Evolutionary conservation across 2,329 filamentous ascomycete genomes (phyloP), one percentile per base, ranked within the genome.

Genomic region (Exophiala oligosperma): DNA sequence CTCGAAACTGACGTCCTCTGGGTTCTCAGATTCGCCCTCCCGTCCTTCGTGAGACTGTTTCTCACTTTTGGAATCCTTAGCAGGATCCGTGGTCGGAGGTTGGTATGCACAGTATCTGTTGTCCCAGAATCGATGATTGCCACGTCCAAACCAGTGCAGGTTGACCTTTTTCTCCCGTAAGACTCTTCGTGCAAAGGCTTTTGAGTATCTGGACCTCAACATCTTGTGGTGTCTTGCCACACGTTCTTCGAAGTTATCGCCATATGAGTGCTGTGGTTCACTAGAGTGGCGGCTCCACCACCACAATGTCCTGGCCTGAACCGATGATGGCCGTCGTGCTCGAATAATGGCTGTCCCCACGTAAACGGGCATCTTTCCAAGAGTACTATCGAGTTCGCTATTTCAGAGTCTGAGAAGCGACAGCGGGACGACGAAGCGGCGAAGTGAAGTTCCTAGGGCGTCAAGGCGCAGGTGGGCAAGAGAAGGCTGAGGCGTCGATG

Each of bases 1-100:
- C 14, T 73, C 68, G 61, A 76, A 74, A 67, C 74, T 68, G 7
- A 58, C 52, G 54, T 61, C 56, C 32, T 28, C 58, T 48, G n/a
- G 54, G 53, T 5, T 55, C 12, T 43, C 17, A 37, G 29, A 49
- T 40, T 52, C 17, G 26, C n/a, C 21, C 24, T 41, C 9, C 9
- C 7, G 24, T 9, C 52, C 11, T 11, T 48, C 38, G 17, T 32
- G 26, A 32, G 57, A 8, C 2, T 56, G 43, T 9, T 58, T 43
- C 11, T 58, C 38, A 28, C 57, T 50, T 38, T 59, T 40, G n/a
- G 54, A 37, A 17, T 54, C 23, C 47, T 55, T 56, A 11, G 50
- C 51, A 11, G 59, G 17, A 43, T 43, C 56, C 4, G 63, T 54
- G 14, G 60, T 60, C 9, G 56, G 40, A 49, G 56, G 54, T 17